A percentile compares a stretch with the other conserved stretches of the same genome.
phyloP scores from a whole-genome alignment of 2,329 filamentous ascomycete genomes.

The Rosellinia necatrix region DNA sequence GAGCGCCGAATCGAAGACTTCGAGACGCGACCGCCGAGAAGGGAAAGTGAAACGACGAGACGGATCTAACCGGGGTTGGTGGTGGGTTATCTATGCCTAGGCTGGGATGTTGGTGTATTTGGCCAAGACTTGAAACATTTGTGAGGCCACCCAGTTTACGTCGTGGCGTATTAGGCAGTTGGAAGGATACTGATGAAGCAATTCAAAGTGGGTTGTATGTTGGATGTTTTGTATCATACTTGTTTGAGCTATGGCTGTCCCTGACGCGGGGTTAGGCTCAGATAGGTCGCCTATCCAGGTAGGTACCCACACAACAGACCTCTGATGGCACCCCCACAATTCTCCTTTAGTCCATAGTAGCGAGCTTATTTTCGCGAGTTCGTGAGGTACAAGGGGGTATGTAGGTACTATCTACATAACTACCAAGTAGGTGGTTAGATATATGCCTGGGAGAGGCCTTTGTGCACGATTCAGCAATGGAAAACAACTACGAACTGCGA shows the following conservation, averaged over 20 bases:
- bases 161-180: neutral
- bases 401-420: no score
- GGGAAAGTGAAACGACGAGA: neutral
- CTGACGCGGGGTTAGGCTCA: slow-evolving; percentile 14
- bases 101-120: slow-evolving; percentile 3
- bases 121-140: neutral
- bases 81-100: neutral
- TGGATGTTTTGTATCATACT: slow-evolving; percentile 32
- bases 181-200: slow-evolving; percentile 4
- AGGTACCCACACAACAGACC: neutral
- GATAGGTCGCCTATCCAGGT: neutral
- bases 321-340: no score
- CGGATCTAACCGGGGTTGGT: neutral
- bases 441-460: no score
- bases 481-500: no score
- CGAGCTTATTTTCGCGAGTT: no score
- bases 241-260: slow-evolving; percentile 34
- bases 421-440: no score
- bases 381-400: no score
- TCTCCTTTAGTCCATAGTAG: no score
- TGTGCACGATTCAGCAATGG: no score
- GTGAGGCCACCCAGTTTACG: neutral
- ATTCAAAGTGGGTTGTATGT: slow-evolving; percentile 3
- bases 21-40: slow-evolving; percentile 20
- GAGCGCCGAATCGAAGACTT: slow-evolving; percentile 25